Base-by-base conservation (phyloP, 352 stramenopile species). In the Globisporangium apiculatum region DNA sequence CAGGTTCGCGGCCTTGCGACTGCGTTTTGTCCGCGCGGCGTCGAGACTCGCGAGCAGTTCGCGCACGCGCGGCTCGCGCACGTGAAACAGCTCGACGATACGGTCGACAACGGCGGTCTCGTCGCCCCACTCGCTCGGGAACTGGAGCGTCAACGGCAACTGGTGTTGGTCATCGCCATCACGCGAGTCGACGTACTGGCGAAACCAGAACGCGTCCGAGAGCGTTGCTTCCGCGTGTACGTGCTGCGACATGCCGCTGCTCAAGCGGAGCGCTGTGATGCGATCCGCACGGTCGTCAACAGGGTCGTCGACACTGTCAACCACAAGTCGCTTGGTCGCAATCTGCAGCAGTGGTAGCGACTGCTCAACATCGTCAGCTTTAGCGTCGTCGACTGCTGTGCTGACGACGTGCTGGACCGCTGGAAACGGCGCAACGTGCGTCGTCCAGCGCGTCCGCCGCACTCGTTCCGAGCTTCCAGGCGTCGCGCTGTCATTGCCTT, bases 161-260 rank as follows among this genome's bases (percentile, higher is more conserved):
- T 8, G 4, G 2, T 36, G 47, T 2, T 36, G 17, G 1, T 38
- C 47, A 15, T 49, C 10, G 14, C 45, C 14, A 15, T 15, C 41
- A 7, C 7, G 3, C 17, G 24, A 40, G 12, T 12, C 24, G 38
- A 24, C 24, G 49, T 66, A 75, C 40, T 80, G 66, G 10, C 72
- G 66, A 48, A 89, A 72, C 79, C 79, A 89, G 63, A 87, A 89
- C 14, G 75, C 56, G 43, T 89, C 79, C 0, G 70, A 72, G 45
- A 82, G 71, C 0, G 75, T 67, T 40, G 67, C 58, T 42, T 89
- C 74, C 0, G 69, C 65, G n/a, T 71, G 68, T 10, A 73, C 67
- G 56, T 76, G 68, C 10, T 73, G 65, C 24, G 38, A 81, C 42
- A 7, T 15, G 10, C 1, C 11, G 5, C 42, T 47, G 42, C 42